Base-by-base conservation (phyloP, 768 basidiomycete genomes). In the Pleurotus pulmonarius region DNA sequence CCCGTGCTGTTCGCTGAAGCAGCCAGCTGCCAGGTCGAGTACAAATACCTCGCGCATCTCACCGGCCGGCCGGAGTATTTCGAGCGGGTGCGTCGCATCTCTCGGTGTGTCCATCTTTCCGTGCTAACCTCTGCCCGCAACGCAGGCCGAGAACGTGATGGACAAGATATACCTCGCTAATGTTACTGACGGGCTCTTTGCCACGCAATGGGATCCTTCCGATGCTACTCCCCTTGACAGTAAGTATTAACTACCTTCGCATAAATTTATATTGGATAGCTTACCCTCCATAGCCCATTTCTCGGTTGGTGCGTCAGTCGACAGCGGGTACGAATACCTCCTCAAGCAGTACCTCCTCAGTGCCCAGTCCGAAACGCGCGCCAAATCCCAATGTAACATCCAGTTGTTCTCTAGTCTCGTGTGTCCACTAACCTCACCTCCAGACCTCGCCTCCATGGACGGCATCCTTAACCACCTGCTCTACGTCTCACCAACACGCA, bases 11-110 rank as follows among this genome's bases (percentile, higher is more conserved):
- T 74, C 26, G 70, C 78, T 9, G 78, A 78, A 60, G 68, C 70
- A 2, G 64, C 72, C 6, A 82, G 80, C 39, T 82, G 86, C 59
- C 87, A 89, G 67, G 67, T 90, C n/a, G 89, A 91, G 66, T 85
- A 83, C 71, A 87, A 88, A 66, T 90, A 88, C 63, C 75, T 90
- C 1, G 85, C 86, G 1, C 81, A 87, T 59, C 62, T 86, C 22
- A 89, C 87, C 0, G 84, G 85, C 1, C 77, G 82, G 55, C 71
- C 74, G 13, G 76, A 80, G 22, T 87, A 81, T 60, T 83, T 74
- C 55, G 38, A 71, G 24, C 56, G 62, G 65, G 68, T 75, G 53
- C 38, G 63, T 59, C 7, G 22, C 56, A 8, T 34, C 1, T 34
- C 29, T 34, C 29, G 8, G 8, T 11, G 8, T 11, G 11, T 34